A percentile compares a stretch with the other conserved stretches of the same genome.
These are phyloP conservation scores for Ganoderma boninense DNA, from an alignment of 1,284 basidiomycete species.

Conservation along the genomic window DNA sequence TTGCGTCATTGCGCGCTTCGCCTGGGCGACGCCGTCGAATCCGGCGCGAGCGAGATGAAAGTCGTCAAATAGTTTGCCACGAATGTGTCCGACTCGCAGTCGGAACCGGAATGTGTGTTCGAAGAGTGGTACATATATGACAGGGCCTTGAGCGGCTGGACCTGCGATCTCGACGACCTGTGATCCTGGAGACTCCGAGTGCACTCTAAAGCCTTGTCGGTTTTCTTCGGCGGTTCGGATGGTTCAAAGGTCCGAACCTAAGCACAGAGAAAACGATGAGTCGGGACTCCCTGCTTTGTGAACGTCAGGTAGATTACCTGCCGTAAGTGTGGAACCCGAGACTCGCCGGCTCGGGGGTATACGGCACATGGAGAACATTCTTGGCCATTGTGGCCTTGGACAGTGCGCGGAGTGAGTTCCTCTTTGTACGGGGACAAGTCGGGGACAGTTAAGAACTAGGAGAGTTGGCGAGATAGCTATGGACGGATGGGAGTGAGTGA, in stretches of 20 bases:
- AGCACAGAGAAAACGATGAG: neutral
- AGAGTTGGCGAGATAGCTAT: too few species aligned
- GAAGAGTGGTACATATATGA: neutral
- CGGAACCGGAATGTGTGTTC: neutral
- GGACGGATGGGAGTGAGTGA: too few species aligned
- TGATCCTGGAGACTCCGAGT: neutral
- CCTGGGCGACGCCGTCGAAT: constrained; percentile 8
- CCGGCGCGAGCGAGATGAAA: constrained; percentile 13
- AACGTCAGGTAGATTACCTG: neutral
- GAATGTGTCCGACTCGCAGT: neutral
- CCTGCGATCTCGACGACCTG: constrained; percentile 5
- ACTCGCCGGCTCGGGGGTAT: constrained; percentile 11
- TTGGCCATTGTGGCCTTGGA: neutral
- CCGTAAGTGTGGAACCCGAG: neutral
- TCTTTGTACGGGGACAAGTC: neutral
- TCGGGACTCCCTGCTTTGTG: neutral
- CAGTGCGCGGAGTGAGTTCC: neutral
- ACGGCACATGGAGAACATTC: neutral
- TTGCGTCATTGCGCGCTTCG: constrained; percentile 25
- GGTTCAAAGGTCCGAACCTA: neutral
- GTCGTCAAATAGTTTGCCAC: constrained; percentile 15
- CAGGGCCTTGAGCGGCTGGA: constrained; percentile 6
- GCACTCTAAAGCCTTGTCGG: neutral
- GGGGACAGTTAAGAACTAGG: too few species aligned
- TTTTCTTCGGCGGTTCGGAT: neutral